Evolutionary conservation across 495 filamentous ascomycete species (phyloP), one percentile per base, ranked within the genome.

Genomic region (Penicillium angulare): DNA sequence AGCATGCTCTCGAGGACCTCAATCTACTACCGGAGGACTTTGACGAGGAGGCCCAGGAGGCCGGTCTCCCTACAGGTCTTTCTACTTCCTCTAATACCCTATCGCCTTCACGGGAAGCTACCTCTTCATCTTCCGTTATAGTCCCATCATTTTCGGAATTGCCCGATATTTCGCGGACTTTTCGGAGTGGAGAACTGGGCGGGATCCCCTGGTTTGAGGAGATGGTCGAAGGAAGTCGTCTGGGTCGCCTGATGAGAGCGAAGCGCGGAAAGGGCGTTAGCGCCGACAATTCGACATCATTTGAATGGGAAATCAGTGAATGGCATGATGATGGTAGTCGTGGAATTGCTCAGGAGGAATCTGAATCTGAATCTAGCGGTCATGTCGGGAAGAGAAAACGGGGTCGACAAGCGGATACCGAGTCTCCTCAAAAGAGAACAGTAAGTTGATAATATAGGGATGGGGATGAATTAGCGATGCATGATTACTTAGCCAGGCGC

Each of bases 281-380:
- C 46, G 72, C 65, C 43, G 80, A 86, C 61, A 82, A 84, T 8
- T 73, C 68, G 12, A 79, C 79, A 12, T 79, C 71, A 22, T 77
- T 93, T 31, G 86, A 92, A 59, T 95, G 89, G 86, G 90, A 95
- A 67, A 74, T 96, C 51, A 79, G 83, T 34, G 91, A 96, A 65
- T 90, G 82, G 79, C 79, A 77, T 32, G 81, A 78, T 46, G 82
- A 77, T 40, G 81, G 77, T 32, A 75, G 71, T n/a, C 69, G 56
- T 33, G 67, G 15, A 9, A 39, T 54, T 8, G 16, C 16, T 3
- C 55, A 55, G 26, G 52, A 55, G 8, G 61, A 61, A 24, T 55
- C 55, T 16, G 48, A 55, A 12, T 59, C 63, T 0, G 43, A 47
- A n/a, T n/a, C n/a, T 21, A 33, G 47, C n/a, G 50, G 39, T 20